Evolutionary conservation across 1,284 basidiomycete genomes (phyloP), one percentile per base, ranked within the genome.

Genomic region (Rhodotorula sp.): DNA sequence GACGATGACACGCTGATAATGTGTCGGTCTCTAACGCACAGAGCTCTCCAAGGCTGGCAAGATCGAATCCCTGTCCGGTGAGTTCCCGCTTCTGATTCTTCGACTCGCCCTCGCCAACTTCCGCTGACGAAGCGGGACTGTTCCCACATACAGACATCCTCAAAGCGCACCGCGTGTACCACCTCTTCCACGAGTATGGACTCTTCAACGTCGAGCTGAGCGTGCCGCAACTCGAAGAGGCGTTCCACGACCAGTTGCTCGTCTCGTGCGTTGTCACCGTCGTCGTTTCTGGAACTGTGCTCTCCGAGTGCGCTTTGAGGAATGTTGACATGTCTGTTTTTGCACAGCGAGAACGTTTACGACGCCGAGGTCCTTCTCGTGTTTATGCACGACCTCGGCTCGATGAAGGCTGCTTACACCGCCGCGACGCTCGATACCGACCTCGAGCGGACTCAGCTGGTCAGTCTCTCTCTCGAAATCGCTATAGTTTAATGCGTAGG

Each of bases 341-440:
- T 28, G 54, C n/a, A 34, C 67, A 91, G 90, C 28, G 79, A 82
- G 49, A 88, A 92, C 89, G 62, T 87, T 88, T 80, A 78, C 70
- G 80, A 86, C 18, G 78, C 78, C 26, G 75, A 87, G 48, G 89
- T 88, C 0, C 79, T 95, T 48, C 86, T 97, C 31, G 81, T 95
- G 52, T 90, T 95, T 77, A 87, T 90, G 15, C 94, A 97, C 81
- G 93, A 97, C 84, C 92, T 95, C 78, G 93, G 93, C 31, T 93
- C 93, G 78, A 83, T 97, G 62, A 87, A 90, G 21, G 86, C 90
- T 15, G 91, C 95, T 79, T 82, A 92, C 18, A 87, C 89, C 64
- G 88, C 89, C 26, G 87, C 86, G 14, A 81, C 86, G n/a, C 87
- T 89, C 71, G 87, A 95, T 78, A 83, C 92, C 28, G 84, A 89